These are phyloP conservation scores for Tylopilus sp. DNA, from an alignment of 768 basidiomycete species.

Conservation along the genomic window DNA sequence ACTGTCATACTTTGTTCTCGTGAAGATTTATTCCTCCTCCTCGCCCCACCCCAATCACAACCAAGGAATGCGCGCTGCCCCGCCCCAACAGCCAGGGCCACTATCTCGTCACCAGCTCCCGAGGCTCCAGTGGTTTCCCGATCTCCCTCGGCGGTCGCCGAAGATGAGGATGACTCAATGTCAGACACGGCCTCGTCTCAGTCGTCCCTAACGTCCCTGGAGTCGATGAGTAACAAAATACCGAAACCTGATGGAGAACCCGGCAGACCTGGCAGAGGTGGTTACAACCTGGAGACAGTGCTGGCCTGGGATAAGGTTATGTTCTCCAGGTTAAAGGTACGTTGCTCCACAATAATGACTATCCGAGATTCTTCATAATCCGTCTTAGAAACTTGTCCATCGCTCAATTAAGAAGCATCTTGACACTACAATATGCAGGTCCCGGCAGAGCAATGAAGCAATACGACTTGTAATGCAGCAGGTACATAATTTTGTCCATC, in stretches of 20 bases:
- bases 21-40: neutral
- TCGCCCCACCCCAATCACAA: neutral
- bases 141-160: neutral
- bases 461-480: neutral
- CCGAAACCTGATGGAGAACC: neutral
- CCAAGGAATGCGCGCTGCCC: no score
- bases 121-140: no score
- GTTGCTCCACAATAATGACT: no score
- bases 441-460: neutral
- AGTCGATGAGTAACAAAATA: no score
- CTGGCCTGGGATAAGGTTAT: neutral
- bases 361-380: no score
- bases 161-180: neutral
- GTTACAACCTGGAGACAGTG: neutral
- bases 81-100: neutral
- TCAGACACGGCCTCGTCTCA: no score
- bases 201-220: no score
- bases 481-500: neutral
- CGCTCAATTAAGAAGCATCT: conserved; percentile 2
- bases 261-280: neutral
- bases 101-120: neutral
- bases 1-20: neutral
- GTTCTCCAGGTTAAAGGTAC: neutral
- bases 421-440: neutral
- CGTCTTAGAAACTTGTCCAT: neutral